Evolutionary conservation across 192 early-diverging fungal species (phyloP), one percentile per base, ranked within the genome.

Genomic region (Gaertneriomyces sp.): DNA sequence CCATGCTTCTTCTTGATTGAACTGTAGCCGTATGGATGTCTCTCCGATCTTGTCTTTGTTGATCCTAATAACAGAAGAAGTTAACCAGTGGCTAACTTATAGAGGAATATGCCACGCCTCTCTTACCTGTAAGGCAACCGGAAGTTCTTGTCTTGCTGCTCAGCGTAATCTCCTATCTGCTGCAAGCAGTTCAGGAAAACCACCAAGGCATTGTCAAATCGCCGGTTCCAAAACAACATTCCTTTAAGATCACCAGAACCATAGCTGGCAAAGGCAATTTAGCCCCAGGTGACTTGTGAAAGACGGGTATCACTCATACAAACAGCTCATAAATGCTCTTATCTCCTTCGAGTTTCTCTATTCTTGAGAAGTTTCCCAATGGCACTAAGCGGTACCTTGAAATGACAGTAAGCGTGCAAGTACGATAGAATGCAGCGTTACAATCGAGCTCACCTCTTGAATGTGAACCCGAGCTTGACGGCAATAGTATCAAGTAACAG

Each of bases 1-100:
- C 95, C 95, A 98, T 40, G 79, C 68, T 53, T 98, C 95, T 56
- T 93, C 93, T 62, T 93, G 88, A 42, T 88, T 91, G 73, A 96
- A 92, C 74, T 94, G 92, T 14, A 91, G 74, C 57, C 79, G 72
- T 62, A 96, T 94, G 4, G 90, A 90, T 4, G 83, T 73, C 41
- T 91, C 88, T 5, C 92, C 92, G 40, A 96, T 89, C 54, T 85
- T 88, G 64, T 98, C 96, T 72, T 94, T 93, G 58, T 84, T 85
- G 45, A 95, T 94, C 46, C 87, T 88, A 61, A 42, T 52, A 16
- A 11, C 7, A 4, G 44, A 67, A 16, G 20, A 70, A 0, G 12
- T 16, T 3, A 16, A 50, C 39, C 25, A 60, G 42, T 46, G 25
- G 14, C 59, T 0, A 5, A 60, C 47, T 3, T 14, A 57, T 38